Percentiles rank a stretch among this genome's conserved stretches.
Evolutionary conservation across 108 stramenopile species (phyloP).

Genomic region (Schizochytrium sp.): DNA sequence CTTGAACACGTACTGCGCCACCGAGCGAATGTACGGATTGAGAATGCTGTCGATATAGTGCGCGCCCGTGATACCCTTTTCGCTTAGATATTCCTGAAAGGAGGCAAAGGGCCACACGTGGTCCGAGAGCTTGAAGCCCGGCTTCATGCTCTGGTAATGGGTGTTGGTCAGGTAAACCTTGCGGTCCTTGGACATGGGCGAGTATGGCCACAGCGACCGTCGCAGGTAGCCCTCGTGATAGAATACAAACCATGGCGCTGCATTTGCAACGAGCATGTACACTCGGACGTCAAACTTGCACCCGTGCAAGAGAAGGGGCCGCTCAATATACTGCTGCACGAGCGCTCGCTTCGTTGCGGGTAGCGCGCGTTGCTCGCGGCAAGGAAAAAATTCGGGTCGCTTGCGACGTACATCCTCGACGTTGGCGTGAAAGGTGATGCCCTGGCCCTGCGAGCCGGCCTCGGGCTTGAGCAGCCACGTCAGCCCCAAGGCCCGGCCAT

Average conservation of each 20-base stretch:
- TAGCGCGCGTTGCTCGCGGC: neutral
- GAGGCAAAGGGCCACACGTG: neutral
- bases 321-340: constrained; percentile 23
- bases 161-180: constrained; percentile 23
- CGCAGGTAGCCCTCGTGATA: constrained; percentile 20
- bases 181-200: neutral
- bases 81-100: neutral
- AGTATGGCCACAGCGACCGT: neutral
- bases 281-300: constrained; percentile 26
- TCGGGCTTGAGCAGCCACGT: constrained; percentile 13
- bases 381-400: constrained; percentile 18
- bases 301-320: constrained; percentile 12
- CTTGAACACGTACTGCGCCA: neutral
- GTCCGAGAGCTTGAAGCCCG: constrained; percentile 12
- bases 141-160: constrained; percentile 13
- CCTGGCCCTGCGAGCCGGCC: constrained; percentile 19
- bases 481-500: neutral
- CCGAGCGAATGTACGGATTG: neutral
- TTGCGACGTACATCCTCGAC: neutral
- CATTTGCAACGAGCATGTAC: constrained; percentile 3
- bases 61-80: neutral
- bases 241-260: constrained; percentile 11
- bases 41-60: neutral
- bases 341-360: neutral
- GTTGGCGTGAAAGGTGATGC: constrained; percentile 14